Evolutionary conservation across 495 filamentous ascomycete species (phyloP).

Genomic region (Xylaria telfairii): DNA sequence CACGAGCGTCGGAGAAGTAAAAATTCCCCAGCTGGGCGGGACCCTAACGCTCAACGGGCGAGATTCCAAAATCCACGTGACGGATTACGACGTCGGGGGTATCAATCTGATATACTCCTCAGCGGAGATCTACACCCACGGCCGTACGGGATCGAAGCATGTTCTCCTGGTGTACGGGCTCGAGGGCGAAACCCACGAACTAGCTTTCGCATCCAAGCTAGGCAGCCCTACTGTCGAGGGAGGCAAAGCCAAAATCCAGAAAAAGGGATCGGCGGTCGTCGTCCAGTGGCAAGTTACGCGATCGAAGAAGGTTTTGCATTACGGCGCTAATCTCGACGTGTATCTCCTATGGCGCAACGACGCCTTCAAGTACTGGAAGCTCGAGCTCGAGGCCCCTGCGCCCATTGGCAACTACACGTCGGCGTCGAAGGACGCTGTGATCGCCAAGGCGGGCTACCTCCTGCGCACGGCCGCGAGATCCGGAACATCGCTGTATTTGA

Average conservation of each 20-base stretch:
- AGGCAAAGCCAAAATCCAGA: conserved; percentile 30
- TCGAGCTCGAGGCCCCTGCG: conserved; percentile 36
- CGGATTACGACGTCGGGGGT: conserved; percentile 73
- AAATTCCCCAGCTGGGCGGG: conserved; percentile 68
- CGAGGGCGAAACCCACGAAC: conserved; percentile 71
- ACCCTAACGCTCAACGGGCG: conserved; percentile 69
- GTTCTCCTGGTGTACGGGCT: conserved; percentile 75
- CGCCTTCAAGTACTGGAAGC: conserved; percentile 38
- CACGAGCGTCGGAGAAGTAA: conserved; percentile 65
- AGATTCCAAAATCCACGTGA: conserved; percentile 76
- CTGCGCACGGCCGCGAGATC: conserved; percentile 62
- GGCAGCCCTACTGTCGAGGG: conserved; percentile 56
- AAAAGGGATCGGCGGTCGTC: conserved; percentile 29
- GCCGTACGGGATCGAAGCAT: conserved; percentile 49
- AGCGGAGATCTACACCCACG: conserved; percentile 73
- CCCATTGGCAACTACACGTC: conserved; percentile 16
- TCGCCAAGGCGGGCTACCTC: conserved; percentile 73
- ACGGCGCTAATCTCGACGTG: conserved; percentile 56
- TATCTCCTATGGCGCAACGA: conserved; percentile 50
- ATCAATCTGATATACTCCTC: conserved; percentile 74
- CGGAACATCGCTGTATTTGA: conserved; percentile 59
- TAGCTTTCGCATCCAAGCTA: conserved; percentile 53
- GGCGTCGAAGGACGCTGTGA: conserved; percentile 46
- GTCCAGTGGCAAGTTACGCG: conserved; percentile 28
- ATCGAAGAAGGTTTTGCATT: conserved; percentile 49